A percentile compares a stretch with the other conserved stretches of the same genome.
Conservation (phyloP, 306 rosid genomes). For the Styphnolobium japonicum region DNA sequence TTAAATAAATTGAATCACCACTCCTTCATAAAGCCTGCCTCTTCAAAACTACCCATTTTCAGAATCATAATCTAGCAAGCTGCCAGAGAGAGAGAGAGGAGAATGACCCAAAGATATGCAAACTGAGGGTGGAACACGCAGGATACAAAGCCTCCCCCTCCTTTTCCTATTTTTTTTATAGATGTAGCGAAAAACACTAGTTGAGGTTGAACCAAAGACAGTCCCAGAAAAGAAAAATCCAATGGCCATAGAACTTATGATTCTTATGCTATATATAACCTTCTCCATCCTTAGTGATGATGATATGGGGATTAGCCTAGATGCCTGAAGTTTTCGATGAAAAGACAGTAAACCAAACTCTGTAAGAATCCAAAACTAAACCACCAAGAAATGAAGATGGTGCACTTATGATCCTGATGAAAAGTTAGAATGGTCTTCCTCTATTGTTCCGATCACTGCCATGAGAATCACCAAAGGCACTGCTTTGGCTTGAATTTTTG, state of each 20-base stretch:
- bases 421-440: conserved; percentile 33
- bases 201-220: background rate
- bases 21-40: conserved; percentile 12
- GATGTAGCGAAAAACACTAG: background rate
- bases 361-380: conserved; percentile 10
- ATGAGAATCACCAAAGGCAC: conserved; percentile 31
- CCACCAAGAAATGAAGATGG: conserved; percentile 21
- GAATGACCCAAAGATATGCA: background rate
- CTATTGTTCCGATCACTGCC: conserved; percentile 29
- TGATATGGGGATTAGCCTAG: conserved; percentile 19
- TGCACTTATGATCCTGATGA: conserved; percentile 4
- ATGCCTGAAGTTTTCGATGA: conserved; percentile 21
- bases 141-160: background rate
- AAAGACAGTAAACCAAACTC: conserved; percentile 23
- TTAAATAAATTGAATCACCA: conserved; percentile 10
- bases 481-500: background rate
- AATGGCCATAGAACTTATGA: background rate
- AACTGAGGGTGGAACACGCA: background rate
- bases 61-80: background rate
- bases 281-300: conserved; percentile 16
- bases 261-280: conserved; percentile 15
- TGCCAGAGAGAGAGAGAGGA: background rate
- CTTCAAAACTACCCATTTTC: conserved; percentile 26
- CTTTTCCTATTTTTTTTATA: background rate
- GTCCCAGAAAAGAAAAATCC: background rate